A percentile compares a stretch with the other conserved stretches of the same genome.
phyloP scores from a whole-genome alignment of 2,329 filamentous ascomycete species.

The Ophiocordyceps polyrhachis-furcata region DNA sequence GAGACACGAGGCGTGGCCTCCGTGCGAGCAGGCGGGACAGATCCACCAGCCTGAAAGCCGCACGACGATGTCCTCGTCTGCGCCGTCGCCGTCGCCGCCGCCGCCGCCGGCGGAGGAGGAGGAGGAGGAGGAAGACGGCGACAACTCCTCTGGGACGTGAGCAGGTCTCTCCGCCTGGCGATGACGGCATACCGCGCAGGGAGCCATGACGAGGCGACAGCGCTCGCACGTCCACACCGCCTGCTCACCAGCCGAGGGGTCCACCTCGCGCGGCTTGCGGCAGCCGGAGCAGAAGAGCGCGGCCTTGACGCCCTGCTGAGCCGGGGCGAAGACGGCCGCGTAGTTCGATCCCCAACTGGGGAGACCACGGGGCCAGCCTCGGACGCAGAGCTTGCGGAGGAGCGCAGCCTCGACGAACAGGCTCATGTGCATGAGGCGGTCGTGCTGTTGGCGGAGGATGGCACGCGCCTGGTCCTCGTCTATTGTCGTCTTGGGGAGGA shows the following conservation, averaged over 20 bases:
- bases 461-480: conserved; percentile 35
- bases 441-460: conserved; percentile 40
- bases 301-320: conserved; percentile 35
- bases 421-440: conserved; percentile 37
- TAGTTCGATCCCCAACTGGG: conserved; percentile 36
- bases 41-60: conserved; percentile 38
- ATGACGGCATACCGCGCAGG: conserved; percentile 41
- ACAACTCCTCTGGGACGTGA: conserved; percentile 14
- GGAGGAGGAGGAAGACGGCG: too few species aligned
- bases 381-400: conserved; percentile 39
- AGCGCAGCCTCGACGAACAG: conserved; percentile 42
- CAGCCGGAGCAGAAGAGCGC: conserved; percentile 37
- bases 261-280: conserved; percentile 35
- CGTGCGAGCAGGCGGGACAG: conserved; percentile 42
- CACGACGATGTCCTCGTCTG: conserved; percentile 2
- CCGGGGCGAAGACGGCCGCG: conserved; percentile 30
- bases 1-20: conserved; percentile 41
- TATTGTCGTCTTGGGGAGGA: conserved; percentile 35
- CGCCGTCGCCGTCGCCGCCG: conserved; percentile 5
- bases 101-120: too few species aligned
- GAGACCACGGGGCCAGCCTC: conserved; percentile 34
- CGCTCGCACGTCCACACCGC: conserved; percentile 40
- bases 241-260: conserved; percentile 22
- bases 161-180: conserved; percentile 27
- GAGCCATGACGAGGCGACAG: conserved; percentile 31